Base-by-base conservation (phyloP, 306 rosid species). In the Prunus campanulata region DNA sequence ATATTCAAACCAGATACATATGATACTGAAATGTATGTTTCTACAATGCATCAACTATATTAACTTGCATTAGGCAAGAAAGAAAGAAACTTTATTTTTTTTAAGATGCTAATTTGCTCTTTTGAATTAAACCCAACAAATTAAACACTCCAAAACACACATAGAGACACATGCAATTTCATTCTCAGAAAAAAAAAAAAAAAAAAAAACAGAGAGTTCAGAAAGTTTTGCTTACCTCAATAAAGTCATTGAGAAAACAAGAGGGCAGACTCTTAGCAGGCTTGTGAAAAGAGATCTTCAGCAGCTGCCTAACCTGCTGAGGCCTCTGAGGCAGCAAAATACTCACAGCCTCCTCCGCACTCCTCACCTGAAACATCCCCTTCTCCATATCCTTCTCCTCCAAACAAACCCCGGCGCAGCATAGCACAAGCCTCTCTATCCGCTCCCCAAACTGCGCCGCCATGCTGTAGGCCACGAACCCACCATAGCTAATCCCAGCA, bases 401-500 rank as follows among this genome's bases (percentile, higher is more conserved):
- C 74, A 85, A 42, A 57, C 91, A 84, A 54, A 94, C 93, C 11
- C 98, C 98, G 19, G 96, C 81, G 48, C 96, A 91, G 61, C 97
- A 92, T 5, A 94, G 64, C 80, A 88, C 97, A 68, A 94, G 65
- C 61, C 88, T 86, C 30, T 84, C 95, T 70, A 94, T 27, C 46
- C 85, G 80, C 76, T 92, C 95, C 20, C 85, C 80, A 50, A 91
- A 94, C 86, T 86, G 95, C 25, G 91, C 87, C 12, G 92, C 97
- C 88, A 94, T 44, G 70, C 95, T 89, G 76, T 89, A 94, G 0
- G 85, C 96, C 56, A 94, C 98, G 29, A 94, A 90, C 1, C 98
- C 98, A 3, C 98, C 98, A 68, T 94, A 94, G 78, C 98, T 94
- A 10, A 94, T 55, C 4, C 98, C 98, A 0, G 80, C 90, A 4